A percentile compares a stretch with the other conserved stretches of the same genome.
phyloP scores from a whole-genome alignment of 2,329 filamentous ascomycete species.

The Ophiostoma australiae region DNA sequence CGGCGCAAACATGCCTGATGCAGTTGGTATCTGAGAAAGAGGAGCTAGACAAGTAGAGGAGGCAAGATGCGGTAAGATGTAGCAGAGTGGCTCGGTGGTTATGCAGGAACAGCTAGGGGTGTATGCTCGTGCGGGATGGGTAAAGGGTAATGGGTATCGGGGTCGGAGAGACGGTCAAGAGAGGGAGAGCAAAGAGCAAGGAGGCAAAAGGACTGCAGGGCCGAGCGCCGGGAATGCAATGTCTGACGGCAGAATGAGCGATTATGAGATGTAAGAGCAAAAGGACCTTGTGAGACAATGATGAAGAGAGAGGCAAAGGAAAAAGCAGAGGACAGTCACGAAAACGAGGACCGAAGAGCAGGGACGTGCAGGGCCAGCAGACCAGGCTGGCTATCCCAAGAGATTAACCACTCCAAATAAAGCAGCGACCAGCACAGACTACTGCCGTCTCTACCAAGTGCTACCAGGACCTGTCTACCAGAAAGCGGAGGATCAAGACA shows the following conservation, averaged over 20 bases:
- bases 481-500: conserved; percentile 9
- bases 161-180: neutral
- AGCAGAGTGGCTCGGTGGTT: conserved; percentile 11
- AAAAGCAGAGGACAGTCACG: neutral
- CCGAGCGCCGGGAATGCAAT: conserved; percentile 9
- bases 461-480: neutral
- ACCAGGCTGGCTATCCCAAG: neutral
- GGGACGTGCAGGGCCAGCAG: neutral
- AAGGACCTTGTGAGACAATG: conserved; percentile 3
- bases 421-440: conserved; percentile 6
- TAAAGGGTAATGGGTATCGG: neutral
- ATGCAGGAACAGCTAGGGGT: conserved; percentile 19
- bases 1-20: conserved; percentile 9
- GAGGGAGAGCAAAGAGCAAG: neutral
- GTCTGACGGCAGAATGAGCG: conserved; percentile 1
- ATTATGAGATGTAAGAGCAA: neutral
- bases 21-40: conserved; percentile 9
- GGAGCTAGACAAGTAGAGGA: neutral
- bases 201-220: neutral
- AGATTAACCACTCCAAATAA: conserved; percentile 7
- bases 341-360: neutral
- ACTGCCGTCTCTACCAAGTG: neutral
- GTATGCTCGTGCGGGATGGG: conserved; percentile 11
- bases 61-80: neutral
- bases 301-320: neutral